Base-by-base conservation (phyloP, 768 basidiomycete species). In the Butyriboletus loyo region DNA sequence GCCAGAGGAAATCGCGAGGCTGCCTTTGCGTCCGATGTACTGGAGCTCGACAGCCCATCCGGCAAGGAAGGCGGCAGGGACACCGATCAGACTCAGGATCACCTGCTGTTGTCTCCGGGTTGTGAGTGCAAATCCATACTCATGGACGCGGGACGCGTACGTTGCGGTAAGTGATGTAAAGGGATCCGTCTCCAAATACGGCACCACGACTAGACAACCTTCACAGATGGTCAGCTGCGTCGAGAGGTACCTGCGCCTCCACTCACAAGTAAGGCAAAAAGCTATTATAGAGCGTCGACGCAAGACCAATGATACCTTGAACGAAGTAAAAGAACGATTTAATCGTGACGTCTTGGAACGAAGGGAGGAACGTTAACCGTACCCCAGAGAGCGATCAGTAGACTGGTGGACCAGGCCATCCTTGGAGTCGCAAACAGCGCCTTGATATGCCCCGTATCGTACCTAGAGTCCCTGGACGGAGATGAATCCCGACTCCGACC, bases 161-260 rank as follows among this genome's bases (percentile, higher is more conserved):
- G 56, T 89, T 89, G 36, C 87, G 81, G 57, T 89, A 91, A 1
- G 86, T 86, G 56, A 80, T 84, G 59, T 86, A 81, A 3, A 83
- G 66, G 3, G 84, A 85, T 0, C 82, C 83, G 54, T 89, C 87
- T 14, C 87, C 86, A 49, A 88, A 88, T 30, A 73, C 73, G 1
- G 83, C 79, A 8, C 86, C 87, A 11, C 85, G 77, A n/a, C 70
- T 83, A 1, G 78, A 69, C 38, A 89, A 75, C 59, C 85, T 87
- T 34, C 36, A 46, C 14, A 40, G 24, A 30, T 3, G 10, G 22
- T 51, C 36, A 57, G 39, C 14, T 22, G 17, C 14, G 34, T 46
- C 38, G 14, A 46, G n/a, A 4, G n/a, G 4, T 8, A 13, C 17
- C 8, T 7, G 19, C 34, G 17, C 5, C 1, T 48, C 13, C 3